phyloP scores from a whole-genome alignment of 2,329 filamentous ascomycete genomes.

The Paracoccidioides lutzii region DNA sequence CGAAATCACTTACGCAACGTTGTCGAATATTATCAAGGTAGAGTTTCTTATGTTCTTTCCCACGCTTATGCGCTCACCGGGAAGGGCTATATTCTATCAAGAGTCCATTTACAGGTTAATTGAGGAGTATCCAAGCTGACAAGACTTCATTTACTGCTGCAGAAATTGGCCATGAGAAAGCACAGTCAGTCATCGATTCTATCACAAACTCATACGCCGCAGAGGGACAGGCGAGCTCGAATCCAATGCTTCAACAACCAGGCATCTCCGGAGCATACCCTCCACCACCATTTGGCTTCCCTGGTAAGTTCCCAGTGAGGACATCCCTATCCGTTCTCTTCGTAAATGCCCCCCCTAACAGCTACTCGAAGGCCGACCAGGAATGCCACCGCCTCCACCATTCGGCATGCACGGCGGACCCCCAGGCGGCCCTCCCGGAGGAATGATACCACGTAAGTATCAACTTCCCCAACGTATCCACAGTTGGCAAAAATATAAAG shows the following conservation, averaged over 20 bases:
- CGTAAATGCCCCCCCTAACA: not conserved
- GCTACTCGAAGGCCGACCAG: constrained; percentile 21
- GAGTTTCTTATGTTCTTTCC: constrained; percentile 18
- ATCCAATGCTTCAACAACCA: constrained; percentile 66
- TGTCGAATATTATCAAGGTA: constrained; percentile 94
- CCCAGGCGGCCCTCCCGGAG: constrained; percentile 25
- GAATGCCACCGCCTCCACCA: constrained; percentile 43
- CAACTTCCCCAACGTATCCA: not conserved
- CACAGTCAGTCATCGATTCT: constrained; percentile 94
- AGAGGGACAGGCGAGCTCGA: constrained; percentile 75
- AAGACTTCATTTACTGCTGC: constrained; percentile 1
- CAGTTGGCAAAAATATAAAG: not conserved
- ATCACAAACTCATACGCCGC: constrained; percentile 93
- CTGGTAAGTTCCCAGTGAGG: constrained; percentile 32
- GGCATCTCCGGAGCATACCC: constrained; percentile 32
- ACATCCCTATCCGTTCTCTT: not conserved
- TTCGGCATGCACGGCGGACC: constrained; percentile 40
- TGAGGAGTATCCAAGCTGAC: not conserved
- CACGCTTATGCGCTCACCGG: not conserved
- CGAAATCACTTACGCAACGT: constrained; percentile 96
- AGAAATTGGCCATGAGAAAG: constrained; percentile 98
- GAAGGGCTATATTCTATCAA: not conserved
- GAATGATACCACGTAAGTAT: constrained; percentile 43
- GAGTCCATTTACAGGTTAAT: not conserved
- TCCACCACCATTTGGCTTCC: constrained; percentile 50